phyloP scores from a whole-genome alignment of 2,329 filamentous ascomycete genomes.

The Mycosphaerella sp. region DNA sequence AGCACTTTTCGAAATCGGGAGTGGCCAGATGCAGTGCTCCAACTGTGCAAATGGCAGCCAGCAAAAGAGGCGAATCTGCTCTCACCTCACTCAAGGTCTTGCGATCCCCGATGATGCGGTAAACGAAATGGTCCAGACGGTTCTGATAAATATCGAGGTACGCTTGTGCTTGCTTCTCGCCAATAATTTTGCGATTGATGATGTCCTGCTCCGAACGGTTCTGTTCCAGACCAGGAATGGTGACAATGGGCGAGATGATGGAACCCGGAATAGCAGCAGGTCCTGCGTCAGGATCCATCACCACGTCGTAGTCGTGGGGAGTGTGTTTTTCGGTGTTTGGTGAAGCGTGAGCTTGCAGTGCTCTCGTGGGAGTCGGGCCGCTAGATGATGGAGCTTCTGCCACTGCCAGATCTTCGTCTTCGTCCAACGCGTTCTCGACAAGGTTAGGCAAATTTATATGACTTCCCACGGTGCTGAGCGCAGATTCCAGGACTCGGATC shows the following conservation, averaged over 20 bases:
- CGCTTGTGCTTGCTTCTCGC: slow-evolving; percentile 24
- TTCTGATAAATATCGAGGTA: slow-evolving; percentile 32
- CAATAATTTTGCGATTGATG: slow-evolving; percentile 27
- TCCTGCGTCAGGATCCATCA: slow-evolving; percentile 36
- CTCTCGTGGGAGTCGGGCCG: slow-evolving; percentile 12
- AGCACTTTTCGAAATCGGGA: slow-evolving; percentile 28
- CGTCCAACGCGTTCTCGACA: slow-evolving; percentile 23
- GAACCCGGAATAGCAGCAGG: slow-evolving; percentile 34
- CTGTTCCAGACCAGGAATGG: slow-evolving; percentile 21
- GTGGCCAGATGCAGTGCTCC: slow-evolving; percentile 29
- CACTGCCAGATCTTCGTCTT: slow-evolving; percentile 19
- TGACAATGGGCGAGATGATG: slow-evolving; percentile 27
- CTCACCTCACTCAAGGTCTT: slow-evolving; percentile 27
- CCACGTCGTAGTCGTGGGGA: slow-evolving; percentile 33
- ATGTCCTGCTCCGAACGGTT: slow-evolving; percentile 27
- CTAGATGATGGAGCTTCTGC: slow-evolving; percentile 10
- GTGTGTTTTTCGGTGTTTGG: slow-evolving; percentile 23
- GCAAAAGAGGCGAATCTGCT: slow-evolving; percentile 30
- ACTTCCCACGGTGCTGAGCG: slow-evolving; percentile 27
- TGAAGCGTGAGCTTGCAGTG: slow-evolving; percentile 11
- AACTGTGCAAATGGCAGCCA: slow-evolving; percentile 34
- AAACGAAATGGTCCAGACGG: slow-evolving; percentile 31
- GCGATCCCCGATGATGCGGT: slow-evolving; percentile 31
- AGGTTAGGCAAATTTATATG: slow-evolving; percentile 22
- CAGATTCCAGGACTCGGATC: slow-evolving; percentile 34